Percentiles rank a stretch among this genome's conserved stretches.
These are phyloP conservation scores for Beauveria sp. DNA, from an alignment of 2,329 filamentous ascomycete species.

Conservation along the genomic window DNA sequence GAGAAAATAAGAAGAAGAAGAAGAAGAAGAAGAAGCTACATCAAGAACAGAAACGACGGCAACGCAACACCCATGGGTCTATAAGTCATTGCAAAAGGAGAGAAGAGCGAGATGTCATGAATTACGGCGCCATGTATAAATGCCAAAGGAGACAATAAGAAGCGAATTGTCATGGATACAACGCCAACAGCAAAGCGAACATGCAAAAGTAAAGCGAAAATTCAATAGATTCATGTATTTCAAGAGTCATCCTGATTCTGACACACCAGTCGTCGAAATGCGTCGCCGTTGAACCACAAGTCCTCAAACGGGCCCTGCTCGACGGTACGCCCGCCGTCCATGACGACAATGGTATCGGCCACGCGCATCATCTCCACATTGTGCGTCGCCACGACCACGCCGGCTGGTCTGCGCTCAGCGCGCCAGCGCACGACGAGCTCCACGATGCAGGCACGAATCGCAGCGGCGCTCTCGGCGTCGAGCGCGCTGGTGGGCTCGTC, in stretches of 20 bases:
- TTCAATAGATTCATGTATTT: not conserved
- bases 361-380: constrained; percentile 78
- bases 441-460: constrained; percentile 56
- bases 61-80: no score
- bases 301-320: constrained; percentile 60
- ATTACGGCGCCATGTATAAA: no score
- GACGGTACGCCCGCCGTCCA: constrained; percentile 60
- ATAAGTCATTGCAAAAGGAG: no score
- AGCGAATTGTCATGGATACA: no score
- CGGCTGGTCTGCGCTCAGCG: constrained; percentile 36
- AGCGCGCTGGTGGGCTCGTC: constrained; percentile 84
- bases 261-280: constrained; percentile 41
- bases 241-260: constrained; percentile 14
- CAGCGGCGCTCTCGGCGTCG: constrained; percentile 58
- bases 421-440: constrained; percentile 35
- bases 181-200: not conserved
- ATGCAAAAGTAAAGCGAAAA: not conserved
- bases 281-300: constrained; percentile 38
- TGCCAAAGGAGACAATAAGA: no score
- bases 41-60: no score
- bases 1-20: no score
- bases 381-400: constrained; percentile 78
- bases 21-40: no score
- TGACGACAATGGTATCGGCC: constrained; percentile 63
- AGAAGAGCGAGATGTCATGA: no score